Percentiles rank a stretch among this genome's conserved stretches.
Conservation (phyloP, 345 rosid genomes). For the Eucalyptus cloeziana region DNA sequence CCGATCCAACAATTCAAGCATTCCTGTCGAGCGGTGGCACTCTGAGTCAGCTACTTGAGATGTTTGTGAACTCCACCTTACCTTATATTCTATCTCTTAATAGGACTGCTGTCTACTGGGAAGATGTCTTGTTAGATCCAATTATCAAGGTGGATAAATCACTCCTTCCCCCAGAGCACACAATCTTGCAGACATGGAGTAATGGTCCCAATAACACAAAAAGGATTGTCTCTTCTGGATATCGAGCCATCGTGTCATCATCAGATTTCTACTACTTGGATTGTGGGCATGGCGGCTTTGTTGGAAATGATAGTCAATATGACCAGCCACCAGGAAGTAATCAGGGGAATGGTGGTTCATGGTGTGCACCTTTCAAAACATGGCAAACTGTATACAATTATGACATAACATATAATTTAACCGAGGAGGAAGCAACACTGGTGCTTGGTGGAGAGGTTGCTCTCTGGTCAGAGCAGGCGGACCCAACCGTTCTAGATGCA, state of each 20-base stretch:
- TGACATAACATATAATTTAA: conserved; percentile 57
- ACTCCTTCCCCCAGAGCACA: conserved; percentile 35
- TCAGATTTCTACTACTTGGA: conserved; percentile 75
- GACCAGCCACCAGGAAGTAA: conserved; percentile 12
- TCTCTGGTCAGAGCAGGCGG: conserved; percentile 92
- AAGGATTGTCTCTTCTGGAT: conserved; percentile 49
- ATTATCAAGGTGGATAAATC: conserved; percentile 37
- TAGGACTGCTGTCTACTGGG: conserved; percentile 70
- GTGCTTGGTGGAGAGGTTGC: conserved; percentile 90
- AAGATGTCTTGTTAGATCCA: conserved; percentile 51
- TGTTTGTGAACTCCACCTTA: conserved; percentile 40
- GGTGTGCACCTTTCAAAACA: conserved; percentile 87
- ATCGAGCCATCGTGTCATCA: conserved; percentile 68
- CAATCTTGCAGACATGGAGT: conserved; percentile 79
- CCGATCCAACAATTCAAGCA: conserved; percentile 40
- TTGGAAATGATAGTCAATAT: conserved; percentile 67
- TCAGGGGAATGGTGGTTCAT: conserved; percentile 37
- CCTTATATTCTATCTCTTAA: conserved; percentile 57
- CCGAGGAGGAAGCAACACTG: conserved; percentile 49
- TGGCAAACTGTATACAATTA: conserved; percentile 84
- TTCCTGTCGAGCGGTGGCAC: conserved; percentile 53
- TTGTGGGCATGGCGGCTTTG: conserved; percentile 67
- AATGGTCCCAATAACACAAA: conserved; percentile 61
- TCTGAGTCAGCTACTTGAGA: conserved; percentile 56
- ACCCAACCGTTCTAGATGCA: conserved; percentile 46